Base-by-base conservation (phyloP, 495 filamentous ascomycete genomes). In the Xylaria sp. region DNA sequence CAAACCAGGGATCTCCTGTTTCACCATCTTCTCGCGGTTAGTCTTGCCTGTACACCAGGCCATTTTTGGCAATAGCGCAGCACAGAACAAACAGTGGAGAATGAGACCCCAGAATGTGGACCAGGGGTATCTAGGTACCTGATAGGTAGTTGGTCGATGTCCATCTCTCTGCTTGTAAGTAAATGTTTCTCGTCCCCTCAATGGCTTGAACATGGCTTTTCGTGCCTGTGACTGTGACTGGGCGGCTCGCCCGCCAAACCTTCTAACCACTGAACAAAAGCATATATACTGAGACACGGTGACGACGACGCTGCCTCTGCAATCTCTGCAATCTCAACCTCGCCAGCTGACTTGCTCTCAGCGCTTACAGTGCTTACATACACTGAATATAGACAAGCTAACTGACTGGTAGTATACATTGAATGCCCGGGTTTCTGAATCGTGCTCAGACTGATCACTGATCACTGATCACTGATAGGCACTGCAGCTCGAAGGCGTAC, bases 1-100 rank as follows among this genome's bases (percentile, higher is more conserved):
- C 24, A 31, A 26, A 8, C 26, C 44, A 70, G 58, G 68, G 44
- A 33, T n/a, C 43, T 24, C 55, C 15, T 46, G 68, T 70, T 70
- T 70, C 68, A 70, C 55, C 59, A 63, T 70, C 57, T 53, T 31
- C 21, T 55, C 46, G 7, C 41, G 46, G 68, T 70, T 70, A 70
- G 68, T 43, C 44, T 29, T 1, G 24, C 15, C 29, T 44, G 41
- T 40, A 61, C 9, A 31, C 33, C 40, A 68, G 35, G 29, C 52
- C 44, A 33, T 29, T 41, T 61, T 37, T 50, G 57, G 67, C 57
- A 40, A 37, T 24, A 52, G 35, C 24, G 48, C 24, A n/a, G 65
- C 65, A 57, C 33, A 67, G 48, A 65, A 46, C 41, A 33, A 52
- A 67, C 12, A 53, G 46, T 67, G 44, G 44, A 40, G 64, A 46